phyloP scores from a whole-genome alignment of 176 grass and related monocot genomes.

The Chrysopogon serrulatus region DNA sequence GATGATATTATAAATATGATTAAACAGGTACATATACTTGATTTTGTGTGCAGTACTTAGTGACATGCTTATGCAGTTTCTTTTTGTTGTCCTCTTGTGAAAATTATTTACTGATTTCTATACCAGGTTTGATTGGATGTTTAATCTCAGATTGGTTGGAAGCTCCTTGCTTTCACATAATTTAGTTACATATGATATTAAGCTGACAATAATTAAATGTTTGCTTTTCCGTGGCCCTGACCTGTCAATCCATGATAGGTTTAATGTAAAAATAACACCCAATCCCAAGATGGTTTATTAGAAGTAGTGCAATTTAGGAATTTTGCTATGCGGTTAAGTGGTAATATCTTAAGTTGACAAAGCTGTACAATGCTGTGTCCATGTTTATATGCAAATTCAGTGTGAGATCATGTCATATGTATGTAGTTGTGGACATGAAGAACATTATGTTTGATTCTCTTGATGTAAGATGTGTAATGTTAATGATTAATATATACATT shows the following conservation, averaged over 20 bases:
- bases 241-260: background rate
- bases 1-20: conserved; percentile 94
- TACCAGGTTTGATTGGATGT: background rate
- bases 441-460: background rate
- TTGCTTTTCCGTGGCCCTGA: background rate
- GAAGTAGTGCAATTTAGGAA: background rate
- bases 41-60: background rate
- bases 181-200: background rate
- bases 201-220: background rate
- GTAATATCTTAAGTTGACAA: background rate
- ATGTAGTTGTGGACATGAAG: background rate
- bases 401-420: background rate
- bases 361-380: background rate
- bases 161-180: conserved; percentile 1
- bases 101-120: background rate
- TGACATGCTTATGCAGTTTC: background rate
- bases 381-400: background rate
- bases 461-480: background rate
- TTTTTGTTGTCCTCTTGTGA: background rate
- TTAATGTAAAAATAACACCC: background rate
- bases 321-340: background rate
- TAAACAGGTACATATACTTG: conserved; percentile 59
- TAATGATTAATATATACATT: background rate
- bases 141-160: conserved; percentile 2
- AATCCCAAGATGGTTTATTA: background rate